Base-by-base conservation (phyloP, 306 rosid species). In the Prunus davidiana region DNA sequence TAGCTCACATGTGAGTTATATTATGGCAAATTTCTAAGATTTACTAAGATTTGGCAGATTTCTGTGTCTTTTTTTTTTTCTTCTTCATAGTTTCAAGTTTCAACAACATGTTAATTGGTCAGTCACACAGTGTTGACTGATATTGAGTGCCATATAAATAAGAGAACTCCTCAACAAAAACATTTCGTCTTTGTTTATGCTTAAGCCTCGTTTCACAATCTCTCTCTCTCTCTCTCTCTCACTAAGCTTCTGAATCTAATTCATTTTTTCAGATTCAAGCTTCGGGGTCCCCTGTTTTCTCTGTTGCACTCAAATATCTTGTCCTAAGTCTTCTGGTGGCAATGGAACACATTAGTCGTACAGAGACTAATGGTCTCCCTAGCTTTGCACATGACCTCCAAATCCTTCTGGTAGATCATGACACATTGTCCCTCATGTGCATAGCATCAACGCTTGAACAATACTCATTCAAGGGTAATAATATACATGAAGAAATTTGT, bases 401-500 rank as follows among this genome's bases (percentile, higher is more conserved):
- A 32, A 61, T 90, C 72, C 68, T 88, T 71, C 67, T 90, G 56
- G 43, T 88, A 10, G 89, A 88, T 80, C 71, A 80, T 70, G 83
- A 84, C 14, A 41, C 56, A 34, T 1, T 49, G 14, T 70, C 88
- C 18, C 84, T 85, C 57, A 6, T n/a, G n/a, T 30, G 74, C 64
- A 73, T 78, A 15, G 49, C 87, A 55, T 45, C 83, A 16, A 64
- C 79, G 69, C 89, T 90, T 63, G 51, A 82, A 64, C 76, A 79
- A 20, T 82, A 77, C 52, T 77, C 89, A 3, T 90, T 81, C 74
- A 80, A 78, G 41, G 91, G 93, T 86, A 81, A 34, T 56, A 56
- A 18, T 6, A 38, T 38, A 38, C 43, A 38, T 38, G 9, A 38
- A 52, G 16, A 52, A 52, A 7, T 45, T 2, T 13, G 32, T 5